Conservation (phyloP, 352 stramenopile species). For the Pythium pectinolyticum region DNA sequence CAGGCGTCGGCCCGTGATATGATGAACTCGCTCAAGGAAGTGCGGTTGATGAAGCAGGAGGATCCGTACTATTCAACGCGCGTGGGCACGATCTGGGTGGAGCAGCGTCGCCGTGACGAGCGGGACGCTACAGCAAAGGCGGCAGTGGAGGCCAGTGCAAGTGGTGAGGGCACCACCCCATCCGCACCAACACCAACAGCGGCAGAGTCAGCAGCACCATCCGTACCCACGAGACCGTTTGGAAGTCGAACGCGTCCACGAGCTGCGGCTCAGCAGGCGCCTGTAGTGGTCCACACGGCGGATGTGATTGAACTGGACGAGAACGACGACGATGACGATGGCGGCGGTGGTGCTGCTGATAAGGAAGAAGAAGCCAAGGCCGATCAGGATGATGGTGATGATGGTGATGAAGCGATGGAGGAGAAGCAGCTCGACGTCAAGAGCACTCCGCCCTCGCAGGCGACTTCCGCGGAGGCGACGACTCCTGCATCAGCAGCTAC, state of each 20-base stretch:
- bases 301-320: constrained; percentile 23
- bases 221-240: background rate
- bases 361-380: background rate
- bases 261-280: background rate
- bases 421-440: background rate
- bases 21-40: constrained; percentile 13
- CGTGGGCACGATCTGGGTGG: background rate
- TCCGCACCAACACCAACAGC: background rate
- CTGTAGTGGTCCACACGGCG: background rate
- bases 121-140: background rate
- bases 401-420: background rate
- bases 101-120: constrained; percentile 5
- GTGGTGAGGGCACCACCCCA: background rate
- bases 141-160: background rate
- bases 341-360: background rate
- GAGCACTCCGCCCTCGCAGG: background rate
- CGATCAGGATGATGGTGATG: background rate
- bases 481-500: background rate
- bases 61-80: constrained; percentile 22
- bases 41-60: constrained; percentile 29
- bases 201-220: background rate
- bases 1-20: constrained; percentile 7
- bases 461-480: background rate
- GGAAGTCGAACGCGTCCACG: background rate
- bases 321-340: constrained; percentile 9